Evolutionary conservation across 495 filamentous ascomycete species (phyloP).

Genomic region (Trichodelitschia bisporula): DNA sequence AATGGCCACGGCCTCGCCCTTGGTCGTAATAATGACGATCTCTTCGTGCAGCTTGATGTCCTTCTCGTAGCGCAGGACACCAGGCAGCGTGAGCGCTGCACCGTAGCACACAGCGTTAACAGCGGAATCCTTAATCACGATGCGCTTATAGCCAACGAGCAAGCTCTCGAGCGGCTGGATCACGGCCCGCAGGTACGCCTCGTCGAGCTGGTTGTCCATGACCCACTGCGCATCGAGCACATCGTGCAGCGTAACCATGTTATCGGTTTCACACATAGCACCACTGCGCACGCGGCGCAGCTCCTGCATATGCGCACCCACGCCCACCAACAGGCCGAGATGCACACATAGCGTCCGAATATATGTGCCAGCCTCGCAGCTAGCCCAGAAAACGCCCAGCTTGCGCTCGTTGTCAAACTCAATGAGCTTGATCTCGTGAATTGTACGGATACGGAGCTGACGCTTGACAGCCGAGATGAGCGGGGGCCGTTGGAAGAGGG

Average conservation of each 20-base stretch:
- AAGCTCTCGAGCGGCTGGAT: conserved; percentile 80
- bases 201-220: conserved; percentile 75
- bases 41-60: conserved; percentile 78
- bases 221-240: conserved; percentile 87
- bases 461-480: conserved; percentile 97
- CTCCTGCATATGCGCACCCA: conserved; percentile 98
- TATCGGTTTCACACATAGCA: conserved; percentile 74
- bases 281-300: conserved; percentile 79
- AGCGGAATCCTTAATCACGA: conserved; percentile 91
- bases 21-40: conserved; percentile 92
- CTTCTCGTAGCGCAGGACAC: conserved; percentile 63
- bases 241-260: conserved; percentile 84
- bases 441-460: conserved; percentile 88
- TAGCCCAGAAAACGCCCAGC: conserved; percentile 98
- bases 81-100: conserved; percentile 93
- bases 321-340: conserved; percentile 72
- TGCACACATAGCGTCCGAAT: conserved; percentile 96
- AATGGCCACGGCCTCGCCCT: conserved; percentile 91
- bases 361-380: conserved; percentile 94
- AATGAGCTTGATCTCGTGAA: conserved; percentile 80
- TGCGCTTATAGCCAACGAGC: conserved; percentile 73
- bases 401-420: conserved; percentile 97
- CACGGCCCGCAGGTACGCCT: conserved; percentile 64
- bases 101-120: conserved; percentile 96
- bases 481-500: conserved; percentile 89